A percentile compares a stretch with the other conserved stretches of the same genome.
These are phyloP conservation scores for Suhomyces pyralidae DNA, from an alignment of 805 yeast genomes.

Conservation along the genomic window DNA sequence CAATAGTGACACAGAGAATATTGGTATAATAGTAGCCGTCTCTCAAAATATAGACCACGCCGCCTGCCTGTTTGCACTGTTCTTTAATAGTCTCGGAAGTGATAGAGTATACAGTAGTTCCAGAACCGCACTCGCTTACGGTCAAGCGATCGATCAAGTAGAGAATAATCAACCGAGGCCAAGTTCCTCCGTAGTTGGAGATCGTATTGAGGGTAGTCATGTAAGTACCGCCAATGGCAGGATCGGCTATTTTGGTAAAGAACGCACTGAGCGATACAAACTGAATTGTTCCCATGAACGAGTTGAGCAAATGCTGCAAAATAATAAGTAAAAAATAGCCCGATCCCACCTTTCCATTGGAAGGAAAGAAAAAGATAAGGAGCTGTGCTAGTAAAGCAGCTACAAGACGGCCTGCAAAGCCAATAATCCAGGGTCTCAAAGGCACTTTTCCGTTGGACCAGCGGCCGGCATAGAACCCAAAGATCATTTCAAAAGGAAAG, in stretches of 20 bases:
- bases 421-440: slow-evolving; percentile 85
- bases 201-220: slow-evolving; percentile 94
- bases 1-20: slow-evolving; percentile 63
- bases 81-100: slow-evolving; percentile 40
- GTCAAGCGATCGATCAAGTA: slow-evolving; percentile 80
- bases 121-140: slow-evolving; percentile 50
- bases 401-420: slow-evolving; percentile 73
- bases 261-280: slow-evolving; percentile 93
- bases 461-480: slow-evolving; percentile 93
- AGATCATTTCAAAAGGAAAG: slow-evolving; percentile 92
- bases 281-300: slow-evolving; percentile 92
- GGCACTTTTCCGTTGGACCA: slow-evolving; percentile 85
- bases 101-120: slow-evolving; percentile 8
- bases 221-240: slow-evolving; percentile 93
- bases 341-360: slow-evolving; percentile 43
- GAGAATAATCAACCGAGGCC: slow-evolving; percentile 88
- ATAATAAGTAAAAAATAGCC: slow-evolving; percentile 70
- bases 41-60: slow-evolving; percentile 48
- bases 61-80: slow-evolving; percentile 53
- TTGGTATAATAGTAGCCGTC: slow-evolving; percentile 90
- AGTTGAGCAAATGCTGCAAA: slow-evolving; percentile 76
- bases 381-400: slow-evolving; percentile 77
- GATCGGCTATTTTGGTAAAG: slow-evolving; percentile 94
- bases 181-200: slow-evolving; percentile 92
- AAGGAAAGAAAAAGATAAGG: slow-evolving; percentile 71